Evolutionary conservation across 768 basidiomycete species (phyloP), one percentile per base, ranked within the genome.

Genomic region (Erythrobasidium yunnanense): DNA sequence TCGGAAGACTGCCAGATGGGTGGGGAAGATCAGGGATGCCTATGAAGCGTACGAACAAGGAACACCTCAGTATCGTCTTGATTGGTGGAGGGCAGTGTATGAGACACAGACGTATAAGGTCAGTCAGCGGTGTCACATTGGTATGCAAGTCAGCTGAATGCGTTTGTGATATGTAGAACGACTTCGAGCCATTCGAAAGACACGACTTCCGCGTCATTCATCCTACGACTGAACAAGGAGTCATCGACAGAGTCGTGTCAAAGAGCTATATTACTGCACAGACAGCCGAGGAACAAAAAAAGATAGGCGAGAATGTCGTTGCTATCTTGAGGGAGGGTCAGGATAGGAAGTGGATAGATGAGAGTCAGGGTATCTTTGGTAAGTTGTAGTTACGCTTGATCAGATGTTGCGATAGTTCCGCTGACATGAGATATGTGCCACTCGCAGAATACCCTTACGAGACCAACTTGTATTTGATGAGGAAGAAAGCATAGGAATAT

Each of bases 231-330:
- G 77, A 80, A 32, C 78, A 86, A 11, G 78, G 78, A 20, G 83
- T 81, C 5, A 76, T 87, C 35, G 79, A 88, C 57, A 79, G 90
- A 54, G 84, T 84, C 1, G 79, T 79, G 66, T 89, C 84, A 77
- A 95, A 93, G 78, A 90, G 88, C 70, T 95, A 91, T 75, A 83
- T 91, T 47, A 80, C 86, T 0, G 75, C 85, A 22, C 78, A 86
- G 34, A 77, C 81, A 1, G 81, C 80, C 1, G 80, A 80, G n/a
- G 81, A 83, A 71, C 85, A 82, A 75, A 75, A 75, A 13, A 77
- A 80, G 45, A 80, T 90, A 33, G 74, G 76, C 23, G 70, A 77
- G 8, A 79, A 82, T 50, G 73, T 90, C 29, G 76, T 79, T 47
- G 78, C 74, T 7, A 83, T 89, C 58, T 73, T 89, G 1, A 74